Base-by-base conservation (phyloP, 2,329 filamentous ascomycete genomes). In the Xylariales sp. region DNA sequence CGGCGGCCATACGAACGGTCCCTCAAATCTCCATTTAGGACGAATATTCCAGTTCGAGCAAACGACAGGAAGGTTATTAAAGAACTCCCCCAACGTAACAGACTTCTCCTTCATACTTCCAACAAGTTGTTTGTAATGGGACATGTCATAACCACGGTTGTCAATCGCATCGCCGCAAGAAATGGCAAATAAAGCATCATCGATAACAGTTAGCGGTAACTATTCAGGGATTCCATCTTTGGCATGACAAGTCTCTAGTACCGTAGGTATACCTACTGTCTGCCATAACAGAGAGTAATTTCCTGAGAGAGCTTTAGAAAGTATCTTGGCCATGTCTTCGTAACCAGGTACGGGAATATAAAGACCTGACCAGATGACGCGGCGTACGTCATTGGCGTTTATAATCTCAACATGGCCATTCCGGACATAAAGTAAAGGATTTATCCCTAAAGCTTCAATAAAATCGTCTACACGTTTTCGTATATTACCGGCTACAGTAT, bases 21-120 rank as follows among this genome's bases (percentile, higher is more conserved):
- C 57, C 3, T 48, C 46, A 51, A 67, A 72, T 14, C 56, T 48
- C 59, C 62, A 69, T 40, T 55, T 59, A 5, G 68, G 55, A 2
- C 56, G 53, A 17, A 65, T 49, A 1, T 21, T 45, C 53, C 69
- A 63, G 4, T 60, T 59, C 0, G 55, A 50, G 54, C 70, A 74
- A 5, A 50, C 41, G 6, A 70, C 44, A 2, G 61, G 62, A 31
- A 67, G 49, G 5, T n/a, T 31, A 11, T 61, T 41, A 64, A 62
- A 66, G 27, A 28, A 27, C 1, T 52, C 42, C n/a, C 58, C 65
- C 8, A 62, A 50, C 14, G 59, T 47, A 4, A 48, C 42, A 1
- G 62, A 62, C 30, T 54, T 47, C 6, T 34, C 23, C 6, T 45
- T 33, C 15, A 64, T 51, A 12, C 40, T 30, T 5, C 37, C 18